Percentiles rank a stretch among this genome's conserved stretches.
Evolutionary conservation across 164 flowering plant species (phyloP).

Genomic region (Chimonanthus salicifolius): DNA sequence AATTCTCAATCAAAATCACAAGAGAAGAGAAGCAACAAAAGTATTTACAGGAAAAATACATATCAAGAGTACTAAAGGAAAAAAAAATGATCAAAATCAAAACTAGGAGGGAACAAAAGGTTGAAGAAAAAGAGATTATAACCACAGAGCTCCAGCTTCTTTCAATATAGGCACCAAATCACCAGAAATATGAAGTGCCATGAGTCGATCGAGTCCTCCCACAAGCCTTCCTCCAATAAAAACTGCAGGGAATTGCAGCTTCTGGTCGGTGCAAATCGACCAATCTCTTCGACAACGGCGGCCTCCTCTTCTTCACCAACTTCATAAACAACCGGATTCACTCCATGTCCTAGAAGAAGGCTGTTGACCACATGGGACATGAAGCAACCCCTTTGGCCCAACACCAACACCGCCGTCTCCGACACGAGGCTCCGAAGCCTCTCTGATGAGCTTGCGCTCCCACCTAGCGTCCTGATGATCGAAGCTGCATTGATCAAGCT

Average conservation of each 20-base stretch:
- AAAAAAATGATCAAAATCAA: background rate
- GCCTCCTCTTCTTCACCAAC: constrained; percentile 51
- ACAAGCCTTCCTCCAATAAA: constrained; percentile 45
- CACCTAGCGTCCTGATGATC: background rate
- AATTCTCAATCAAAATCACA: too few relatives aligned
- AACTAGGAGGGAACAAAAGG: background rate
- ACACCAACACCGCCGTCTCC: constrained; percentile 64
- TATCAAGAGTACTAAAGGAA: background rate
- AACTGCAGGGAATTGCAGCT: constrained; percentile 33
- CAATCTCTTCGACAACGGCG: constrained; percentile 21
- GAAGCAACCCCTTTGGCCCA: constrained; percentile 64
- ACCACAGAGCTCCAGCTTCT: constrained; percentile 46
- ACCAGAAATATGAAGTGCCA: constrained; percentile 46
- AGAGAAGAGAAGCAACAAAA: too few relatives aligned
- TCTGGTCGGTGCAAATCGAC: background rate
- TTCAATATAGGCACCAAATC: constrained; percentile 44
- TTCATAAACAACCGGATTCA: constrained; percentile 64
- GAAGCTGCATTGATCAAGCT: background rate
- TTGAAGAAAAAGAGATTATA: constrained; percentile 12
- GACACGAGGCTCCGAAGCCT: constrained; percentile 26
- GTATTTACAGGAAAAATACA: too few relatives aligned
- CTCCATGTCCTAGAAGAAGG: constrained; percentile 54
- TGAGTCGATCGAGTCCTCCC: constrained; percentile 42
- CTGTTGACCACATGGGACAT: constrained; percentile 73
- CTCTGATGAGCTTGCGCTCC: background rate